Base-by-base conservation (phyloP, 2,329 filamentous ascomycete genomes). In the Xylariaceae sp. region DNA sequence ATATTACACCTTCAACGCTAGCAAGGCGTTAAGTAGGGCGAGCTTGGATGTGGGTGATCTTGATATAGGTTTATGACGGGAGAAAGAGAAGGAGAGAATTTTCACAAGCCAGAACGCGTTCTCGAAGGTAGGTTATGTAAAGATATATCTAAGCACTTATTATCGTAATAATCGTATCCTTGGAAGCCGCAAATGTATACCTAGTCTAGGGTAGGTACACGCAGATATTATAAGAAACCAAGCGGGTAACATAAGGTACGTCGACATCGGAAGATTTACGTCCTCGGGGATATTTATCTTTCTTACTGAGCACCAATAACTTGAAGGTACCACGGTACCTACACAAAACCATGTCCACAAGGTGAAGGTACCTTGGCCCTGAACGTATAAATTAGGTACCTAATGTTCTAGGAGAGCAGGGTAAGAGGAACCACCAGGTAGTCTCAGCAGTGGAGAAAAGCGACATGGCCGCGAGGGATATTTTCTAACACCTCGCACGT, bases 371-470 rank as follows among this genome's bases (percentile, higher is more conserved):
- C 30, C 41, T 30, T 39, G 47, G 52, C 42, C 60, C 57, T 60
- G 61, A 58, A 55, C 56, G 57, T 61, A 58, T 57, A 30, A 55
- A 61, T 63, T 58, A 60, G 61, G 59, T 60, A 56, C 39, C n/a
- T n/a, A n/a, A n/a, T n/a, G 41, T 46, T 46, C 44, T 55, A 59
- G 50, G 53, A 57, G 40, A 33, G 46, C 45, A 59, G 53, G 56
- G 54, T 51, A 53, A 51, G 56, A 64, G 47, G 57, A 58, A 50
- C 52, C 55, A 49, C 49, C 44, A 32, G 48, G 45, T 60, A 53
- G 59, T 60, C 55, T 59, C 59, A 61, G 62, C 59, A 64, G 64
- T 65, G 63, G 63, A 64, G 65, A 62, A n/a, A 61, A 56, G 53
- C 53, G 57, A 55, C 37, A 53, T 33, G 30, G 37, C 27, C 27